phyloP scores from a whole-genome alignment of 495 filamentous ascomycete species.

The Talaromyces nanjingensis region DNA sequence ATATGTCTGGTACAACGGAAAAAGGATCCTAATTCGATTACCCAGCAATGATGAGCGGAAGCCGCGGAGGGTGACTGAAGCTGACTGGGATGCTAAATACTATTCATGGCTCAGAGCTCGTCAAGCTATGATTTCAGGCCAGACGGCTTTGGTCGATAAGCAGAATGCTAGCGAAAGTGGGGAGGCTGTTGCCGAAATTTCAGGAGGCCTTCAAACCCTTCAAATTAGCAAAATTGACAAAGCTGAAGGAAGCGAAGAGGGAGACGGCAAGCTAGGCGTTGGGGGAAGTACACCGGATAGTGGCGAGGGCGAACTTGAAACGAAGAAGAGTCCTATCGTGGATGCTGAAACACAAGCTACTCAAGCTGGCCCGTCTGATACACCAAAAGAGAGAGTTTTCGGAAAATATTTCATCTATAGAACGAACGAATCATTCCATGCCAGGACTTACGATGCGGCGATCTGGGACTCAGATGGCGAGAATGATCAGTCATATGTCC shows the following conservation, averaged over 20 bases:
- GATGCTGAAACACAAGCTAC: not conserved
- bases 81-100: not conserved
- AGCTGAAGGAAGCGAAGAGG: not conserved
- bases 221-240: not conserved
- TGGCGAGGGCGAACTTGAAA: not conserved
- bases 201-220: not conserved
- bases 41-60: not conserved
- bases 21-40: not conserved
- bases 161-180: not conserved
- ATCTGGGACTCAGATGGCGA: slow-evolving; percentile 3
- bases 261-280: not conserved
- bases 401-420: not conserved
- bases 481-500: not conserved
- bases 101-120: not conserved
- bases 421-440: not conserved
- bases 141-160: not conserved
- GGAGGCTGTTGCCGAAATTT: not conserved
- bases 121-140: not conserved
- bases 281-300: not conserved
- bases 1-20: not conserved
- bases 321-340: not conserved
- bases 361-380: not conserved
- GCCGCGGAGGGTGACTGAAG: not conserved
- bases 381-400: too few relatives aligned
- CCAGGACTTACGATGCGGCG: not conserved